phyloP scores from a whole-genome alignment of 306 rosid species.

The Inga laurina region DNA sequence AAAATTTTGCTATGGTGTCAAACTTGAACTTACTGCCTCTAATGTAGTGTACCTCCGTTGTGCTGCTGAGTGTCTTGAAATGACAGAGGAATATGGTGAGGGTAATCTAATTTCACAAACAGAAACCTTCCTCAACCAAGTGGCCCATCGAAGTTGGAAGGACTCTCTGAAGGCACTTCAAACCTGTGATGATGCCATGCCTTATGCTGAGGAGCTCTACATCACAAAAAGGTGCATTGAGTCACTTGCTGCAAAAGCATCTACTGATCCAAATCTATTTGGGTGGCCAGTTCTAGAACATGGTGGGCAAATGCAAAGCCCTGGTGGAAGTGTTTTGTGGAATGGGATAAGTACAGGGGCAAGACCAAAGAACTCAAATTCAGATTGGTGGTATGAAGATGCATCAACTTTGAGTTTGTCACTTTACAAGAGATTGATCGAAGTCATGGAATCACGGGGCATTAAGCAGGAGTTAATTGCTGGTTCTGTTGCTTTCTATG shows the following conservation, averaged over 20 bases:
- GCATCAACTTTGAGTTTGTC: slow-evolving; percentile 74
- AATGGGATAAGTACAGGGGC: slow-evolving; percentile 99
- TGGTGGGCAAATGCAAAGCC: slow-evolving; percentile 98
- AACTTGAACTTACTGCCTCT: slow-evolving; percentile 92
- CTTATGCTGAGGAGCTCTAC: slow-evolving; percentile 69
- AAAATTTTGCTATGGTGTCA: slow-evolving; percentile 95
- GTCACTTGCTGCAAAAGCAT: slow-evolving; percentile 83
- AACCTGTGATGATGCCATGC: slow-evolving; percentile 65
- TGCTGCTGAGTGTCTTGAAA: slow-evolving; percentile 89
- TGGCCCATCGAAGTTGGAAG: slow-evolving; percentile 82
- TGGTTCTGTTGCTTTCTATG: slow-evolving; percentile 79
- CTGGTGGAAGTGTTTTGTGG: slow-evolving; percentile 99
- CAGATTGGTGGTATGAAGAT: slow-evolving; percentile 98
- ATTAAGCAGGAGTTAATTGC: slow-evolving; percentile 82
- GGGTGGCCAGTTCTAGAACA: slow-evolving; percentile 97
- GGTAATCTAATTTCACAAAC: slow-evolving; percentile 74
- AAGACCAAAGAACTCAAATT: slow-evolving; percentile 75
- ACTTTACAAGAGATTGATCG: slow-evolving; percentile 76
- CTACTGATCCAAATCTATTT: slow-evolving; percentile 88
- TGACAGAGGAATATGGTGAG: slow-evolving; percentile 95
- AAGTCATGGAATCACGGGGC: slow-evolving; percentile 88
- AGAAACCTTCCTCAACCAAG: slow-evolving; percentile 81
- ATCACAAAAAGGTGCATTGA: slow-evolving; percentile 87
- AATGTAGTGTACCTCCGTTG: slow-evolving; percentile 86
- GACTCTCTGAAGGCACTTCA: slow-evolving; percentile 92